Evolutionary conservation across 139 green algal species (phyloP).

Genomic region (Deuterostichococcus epilithicus): DNA sequence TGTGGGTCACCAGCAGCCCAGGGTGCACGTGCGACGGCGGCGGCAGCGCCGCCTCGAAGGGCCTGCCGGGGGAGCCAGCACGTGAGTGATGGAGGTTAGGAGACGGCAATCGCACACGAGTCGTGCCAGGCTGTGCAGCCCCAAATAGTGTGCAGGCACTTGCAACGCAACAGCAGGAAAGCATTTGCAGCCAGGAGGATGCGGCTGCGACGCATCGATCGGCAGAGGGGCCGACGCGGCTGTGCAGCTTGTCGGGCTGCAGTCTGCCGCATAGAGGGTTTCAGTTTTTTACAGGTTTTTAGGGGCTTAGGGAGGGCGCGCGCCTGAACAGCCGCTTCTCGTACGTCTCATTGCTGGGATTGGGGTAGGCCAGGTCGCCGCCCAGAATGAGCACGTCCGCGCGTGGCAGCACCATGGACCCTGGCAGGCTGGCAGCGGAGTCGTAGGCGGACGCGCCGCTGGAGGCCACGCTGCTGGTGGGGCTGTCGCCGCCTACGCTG

Average conservation of each 20-base stretch:
- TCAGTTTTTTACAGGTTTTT: too few species aligned
- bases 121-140: too few species aligned
- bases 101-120: too few species aligned
- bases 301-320: too few species aligned
- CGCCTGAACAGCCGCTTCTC: conserved; percentile 63
- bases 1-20: conserved; percentile 75
- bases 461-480: not conserved
- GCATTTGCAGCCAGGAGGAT: too few species aligned
- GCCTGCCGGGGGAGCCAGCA: conserved; percentile 17
- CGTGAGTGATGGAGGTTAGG: too few species aligned
- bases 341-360: conserved; percentile 77
- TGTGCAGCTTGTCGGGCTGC: too few species aligned
- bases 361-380: conserved; percentile 85
- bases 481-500: not conserved
- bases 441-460: not conserved
- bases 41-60: conserved; percentile 78
- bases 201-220: too few species aligned
- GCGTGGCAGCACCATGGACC: conserved; percentile 46
- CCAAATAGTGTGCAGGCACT: not conserved
- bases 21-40: conserved; percentile 67
- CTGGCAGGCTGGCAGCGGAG: conserved; percentile 2
- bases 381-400: conserved; percentile 69
- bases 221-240: not conserved
- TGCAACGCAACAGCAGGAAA: too few species aligned
- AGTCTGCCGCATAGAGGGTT: too few species aligned